Evolutionary conservation across 768 basidiomycete species (phyloP).

Genomic region (Trametes villosa): DNA sequence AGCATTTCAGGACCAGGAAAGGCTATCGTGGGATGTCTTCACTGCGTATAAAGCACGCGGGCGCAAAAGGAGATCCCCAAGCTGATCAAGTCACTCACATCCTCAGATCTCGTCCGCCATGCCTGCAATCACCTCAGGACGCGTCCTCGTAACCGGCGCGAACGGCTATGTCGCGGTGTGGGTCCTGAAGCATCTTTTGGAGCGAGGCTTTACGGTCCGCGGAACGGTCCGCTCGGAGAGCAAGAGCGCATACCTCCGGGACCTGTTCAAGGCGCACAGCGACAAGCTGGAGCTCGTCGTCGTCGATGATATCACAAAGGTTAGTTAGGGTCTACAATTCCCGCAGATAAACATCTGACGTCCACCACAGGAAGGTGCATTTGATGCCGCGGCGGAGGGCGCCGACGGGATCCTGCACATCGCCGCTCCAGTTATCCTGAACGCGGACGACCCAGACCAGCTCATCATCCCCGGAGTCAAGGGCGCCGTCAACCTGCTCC

Average conservation of each 20-base stretch:
- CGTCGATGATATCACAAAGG: slow-evolving; percentile 51
- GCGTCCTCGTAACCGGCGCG: slow-evolving; percentile 31
- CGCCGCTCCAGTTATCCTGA: slow-evolving; percentile 39
- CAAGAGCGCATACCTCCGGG: slow-evolving; percentile 47
- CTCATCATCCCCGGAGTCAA: slow-evolving; percentile 70
- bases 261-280: slow-evolving; percentile 40
- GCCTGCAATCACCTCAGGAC: slow-evolving; percentile 28
- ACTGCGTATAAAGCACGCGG: too few relatives aligned
- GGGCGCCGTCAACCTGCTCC: slow-evolving; percentile 66
- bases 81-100: too few relatives aligned
- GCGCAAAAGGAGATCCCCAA: too few relatives aligned
- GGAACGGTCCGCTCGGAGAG: slow-evolving; percentile 46
- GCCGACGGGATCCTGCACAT: slow-evolving; percentile 47
- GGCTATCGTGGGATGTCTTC: too few relatives aligned
- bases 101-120: too few relatives aligned
- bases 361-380: slow-evolving; percentile 34
- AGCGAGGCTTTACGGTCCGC: slow-evolving; percentile 43
- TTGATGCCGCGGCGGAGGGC: slow-evolving; percentile 51
- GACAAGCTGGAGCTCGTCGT: slow-evolving; percentile 45
- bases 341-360: background rate
- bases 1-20: too few relatives aligned
- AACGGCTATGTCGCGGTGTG: slow-evolving; percentile 34
- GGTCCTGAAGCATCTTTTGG: slow-evolving; percentile 38
- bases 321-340: slow-evolving; percentile 6
- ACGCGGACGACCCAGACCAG: slow-evolving; percentile 37